Evolutionary conservation across 345 rosid species (phyloP).

Genomic region (Stellera chamaejasme): DNA sequence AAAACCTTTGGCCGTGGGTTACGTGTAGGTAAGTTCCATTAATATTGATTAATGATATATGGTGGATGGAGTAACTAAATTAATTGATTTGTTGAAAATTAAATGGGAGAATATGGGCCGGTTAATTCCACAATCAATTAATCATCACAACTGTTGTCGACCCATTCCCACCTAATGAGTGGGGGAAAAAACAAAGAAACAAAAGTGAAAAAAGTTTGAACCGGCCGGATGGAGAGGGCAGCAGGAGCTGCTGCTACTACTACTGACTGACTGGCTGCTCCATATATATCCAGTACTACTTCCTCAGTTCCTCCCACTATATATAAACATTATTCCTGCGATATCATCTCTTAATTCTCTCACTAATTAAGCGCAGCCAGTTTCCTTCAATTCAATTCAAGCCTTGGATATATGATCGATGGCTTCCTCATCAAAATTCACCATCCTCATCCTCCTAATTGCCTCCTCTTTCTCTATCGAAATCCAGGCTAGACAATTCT

Average conservation of each 20-base stretch:
- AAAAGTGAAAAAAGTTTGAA: background rate
- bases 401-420: conserved; percentile 15
- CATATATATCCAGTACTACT: no score
- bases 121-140: background rate
- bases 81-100: no score
- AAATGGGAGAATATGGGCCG: background rate
- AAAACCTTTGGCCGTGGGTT: no score
- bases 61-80: no score
- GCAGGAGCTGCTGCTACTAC: no score
- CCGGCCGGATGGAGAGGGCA: no score
- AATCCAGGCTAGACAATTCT: conserved; percentile 22
- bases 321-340: background rate
- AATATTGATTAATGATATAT: no score
- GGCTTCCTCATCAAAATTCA: conserved; percentile 18
- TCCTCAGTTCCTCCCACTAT: background rate
- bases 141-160: conserved; percentile 10
- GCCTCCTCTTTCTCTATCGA: conserved; percentile 8
- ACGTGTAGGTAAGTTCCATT: no score
- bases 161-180: conserved; percentile 17
- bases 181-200: background rate
- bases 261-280: no score
- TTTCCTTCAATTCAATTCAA: background rate
- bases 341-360: background rate
- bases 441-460: conserved; percentile 15
- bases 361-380: background rate